Evolutionary conservation across 768 basidiomycete species (phyloP).

Genomic region (Boletus rufocinnamomeus): DNA sequence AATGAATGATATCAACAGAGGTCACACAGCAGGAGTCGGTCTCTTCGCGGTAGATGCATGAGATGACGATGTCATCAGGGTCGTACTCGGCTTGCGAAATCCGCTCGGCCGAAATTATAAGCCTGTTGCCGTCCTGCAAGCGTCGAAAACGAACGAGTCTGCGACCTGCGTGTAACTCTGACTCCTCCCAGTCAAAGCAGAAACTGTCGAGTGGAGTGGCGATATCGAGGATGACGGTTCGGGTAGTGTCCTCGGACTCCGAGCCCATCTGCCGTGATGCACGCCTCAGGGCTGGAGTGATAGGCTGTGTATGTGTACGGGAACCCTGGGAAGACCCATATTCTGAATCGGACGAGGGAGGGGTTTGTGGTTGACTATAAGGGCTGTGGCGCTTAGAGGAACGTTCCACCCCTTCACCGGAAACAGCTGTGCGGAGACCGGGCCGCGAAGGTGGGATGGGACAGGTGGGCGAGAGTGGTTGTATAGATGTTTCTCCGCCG

Average conservation of each 20-base stretch:
- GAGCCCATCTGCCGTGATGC: conserved; percentile 25
- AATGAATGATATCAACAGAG: conserved; percentile 93
- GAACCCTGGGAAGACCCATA: conserved; percentile 32
- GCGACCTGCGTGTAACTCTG: conserved; percentile 69
- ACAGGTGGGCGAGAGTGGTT: not conserved
- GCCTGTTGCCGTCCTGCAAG: conserved; percentile 69
- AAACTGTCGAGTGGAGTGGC: conserved; percentile 56
- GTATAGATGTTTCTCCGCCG: not conserved
- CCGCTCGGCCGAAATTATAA: conserved; percentile 78
- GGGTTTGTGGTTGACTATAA: conserved; percentile 40
- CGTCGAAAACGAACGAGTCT: conserved; percentile 87
- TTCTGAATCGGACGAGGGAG: conserved; percentile 45
- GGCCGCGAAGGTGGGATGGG: conserved; percentile 24
- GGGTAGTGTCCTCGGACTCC: conserved; percentile 45
- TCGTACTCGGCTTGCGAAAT: conserved; percentile 74
- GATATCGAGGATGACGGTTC: conserved; percentile 62
- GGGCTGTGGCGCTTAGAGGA: conserved; percentile 43
- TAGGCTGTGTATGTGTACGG: conserved; percentile 8
- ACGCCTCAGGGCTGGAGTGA: conserved; percentile 25
- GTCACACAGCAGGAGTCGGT: conserved; percentile 82
- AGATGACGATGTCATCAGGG: conserved; percentile 80
- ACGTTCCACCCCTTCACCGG: conserved; percentile 22
- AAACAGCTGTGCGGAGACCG: conserved; percentile 34
- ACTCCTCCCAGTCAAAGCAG: conserved; percentile 57
- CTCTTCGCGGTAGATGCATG: conserved; percentile 89